A percentile compares a stretch with the other conserved stretches of the same genome.
Conservation (phyloP, 2,329 filamentous ascomycete species). For the Sporothrix phasma region DNA sequence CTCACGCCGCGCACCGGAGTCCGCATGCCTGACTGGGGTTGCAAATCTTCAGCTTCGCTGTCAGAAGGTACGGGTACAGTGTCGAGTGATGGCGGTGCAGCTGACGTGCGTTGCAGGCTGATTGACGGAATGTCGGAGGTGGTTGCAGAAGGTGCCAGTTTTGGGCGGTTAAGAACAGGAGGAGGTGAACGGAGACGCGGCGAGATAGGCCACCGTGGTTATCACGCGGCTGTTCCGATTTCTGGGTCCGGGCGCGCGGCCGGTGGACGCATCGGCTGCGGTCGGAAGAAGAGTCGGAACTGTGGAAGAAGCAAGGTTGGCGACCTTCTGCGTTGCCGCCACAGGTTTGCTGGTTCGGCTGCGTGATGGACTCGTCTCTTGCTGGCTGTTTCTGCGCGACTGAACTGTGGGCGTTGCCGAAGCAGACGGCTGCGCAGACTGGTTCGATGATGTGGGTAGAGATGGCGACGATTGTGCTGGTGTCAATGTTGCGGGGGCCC, state of each 20-base stretch:
- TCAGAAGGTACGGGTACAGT: conserved; percentile 34
- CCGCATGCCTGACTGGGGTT: conserved; percentile 43
- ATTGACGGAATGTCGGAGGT: conserved; percentile 38
- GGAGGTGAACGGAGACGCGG: conserved; percentile 70
- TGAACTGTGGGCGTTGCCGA: conserved; percentile 25
- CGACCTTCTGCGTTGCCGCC: conserved; percentile 48
- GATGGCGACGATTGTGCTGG: neutral
- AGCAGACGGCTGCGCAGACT: conserved; percentile 24
- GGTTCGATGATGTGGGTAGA: neutral
- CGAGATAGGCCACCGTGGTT: conserved; percentile 67
- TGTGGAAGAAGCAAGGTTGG: conserved; percentile 54
- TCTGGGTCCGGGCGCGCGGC: conserved; percentile 54
- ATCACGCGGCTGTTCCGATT: conserved; percentile 46
- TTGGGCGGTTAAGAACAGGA: conserved; percentile 40
- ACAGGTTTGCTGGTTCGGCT: conserved; percentile 44
- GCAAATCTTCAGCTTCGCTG: conserved; percentile 42
- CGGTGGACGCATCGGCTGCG: conserved; percentile 44
- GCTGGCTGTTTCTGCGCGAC: conserved; percentile 55
- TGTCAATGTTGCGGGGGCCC: neutral
- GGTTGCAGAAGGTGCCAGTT: neutral
- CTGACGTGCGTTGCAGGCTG: conserved; percentile 40
- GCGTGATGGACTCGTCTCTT: conserved; percentile 55
- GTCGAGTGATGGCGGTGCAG: conserved; percentile 37
- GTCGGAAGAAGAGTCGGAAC: conserved; percentile 56
- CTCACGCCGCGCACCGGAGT: conserved; percentile 51